Evolutionary conservation across 192 early-diverging fungal genomes (phyloP), one percentile per base, ranked within the genome.

Genomic region (Borealophlyctis nickersoniae): DNA sequence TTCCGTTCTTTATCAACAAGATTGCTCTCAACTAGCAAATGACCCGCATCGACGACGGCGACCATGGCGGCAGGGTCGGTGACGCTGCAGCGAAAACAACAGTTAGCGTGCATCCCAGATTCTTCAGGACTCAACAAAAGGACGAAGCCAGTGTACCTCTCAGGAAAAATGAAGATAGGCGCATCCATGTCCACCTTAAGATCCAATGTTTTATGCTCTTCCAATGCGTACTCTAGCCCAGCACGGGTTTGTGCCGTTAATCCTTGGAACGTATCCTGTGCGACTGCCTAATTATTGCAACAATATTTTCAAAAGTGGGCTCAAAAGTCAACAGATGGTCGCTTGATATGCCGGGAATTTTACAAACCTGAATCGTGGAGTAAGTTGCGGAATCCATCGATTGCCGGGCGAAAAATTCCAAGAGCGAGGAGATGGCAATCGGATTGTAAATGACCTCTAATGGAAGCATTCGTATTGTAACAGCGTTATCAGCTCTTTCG

Each of bases 131-230:
- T 67, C 7, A 45, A 45, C 19, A 45, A 45, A 45, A 19, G 39
- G 9, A 19, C 19, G 39, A 45, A 45, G 39, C 7, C 7, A 13
- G 31, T 22, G 34, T 58, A 79, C 77, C 66, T 75, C 53, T 78
- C 65, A 0, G 94, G 95, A 26, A 99, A 81, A 19, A 96, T 80
- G 77, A 99, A 86, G 49, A 98, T 90, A 1, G 97, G 97, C 2
- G 97, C 97, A 65, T 95, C 92, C 74, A 95, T 86, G 61, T 99
- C 95, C n/a, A 99, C 84, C 48, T 89, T 85, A 9, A 98, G 73
- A 74, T 96, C 92, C 1, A 94, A 65, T 1, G 93, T 92, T 53
- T 89, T 94, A 75, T 97, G 92, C 65, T 91, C 84, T 39, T 87
- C 89, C 56, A 99, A 66, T 2, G 91, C 92, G 74, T 85, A 89